phyloP scores from a whole-genome alignment of 1,284 basidiomycete genomes.

The Papiliotrema laurentii region DNA sequence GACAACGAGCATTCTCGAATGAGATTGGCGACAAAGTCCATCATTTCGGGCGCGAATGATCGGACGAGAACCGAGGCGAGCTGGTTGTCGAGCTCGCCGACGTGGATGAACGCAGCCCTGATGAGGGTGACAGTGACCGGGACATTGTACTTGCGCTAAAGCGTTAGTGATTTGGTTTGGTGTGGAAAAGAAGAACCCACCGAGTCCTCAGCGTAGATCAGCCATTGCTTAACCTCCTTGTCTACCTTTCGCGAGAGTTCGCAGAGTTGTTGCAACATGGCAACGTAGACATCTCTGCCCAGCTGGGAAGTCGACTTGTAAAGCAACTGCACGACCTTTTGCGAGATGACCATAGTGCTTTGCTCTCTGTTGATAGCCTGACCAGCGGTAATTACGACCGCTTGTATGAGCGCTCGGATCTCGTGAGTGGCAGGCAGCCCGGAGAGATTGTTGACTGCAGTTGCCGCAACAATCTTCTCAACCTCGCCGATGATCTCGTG shows the following conservation, averaged over 20 bases:
- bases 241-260: conserved; percentile 85
- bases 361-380: conserved; percentile 75
- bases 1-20: conserved; percentile 80
- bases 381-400: conserved; percentile 71
- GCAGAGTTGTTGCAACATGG: conserved; percentile 83
- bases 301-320: conserved; percentile 80
- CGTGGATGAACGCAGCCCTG: conserved; percentile 73
- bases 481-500: conserved; percentile 69
- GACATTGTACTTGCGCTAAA: conserved; percentile 89
- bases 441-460: conserved; percentile 60
- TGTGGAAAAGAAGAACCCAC: conserved; percentile 50
- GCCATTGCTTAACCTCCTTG: conserved; percentile 95
- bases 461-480: conserved; percentile 68
- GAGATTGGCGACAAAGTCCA: conserved; percentile 78
- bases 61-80: conserved; percentile 76
- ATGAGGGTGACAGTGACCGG: conserved; percentile 87
- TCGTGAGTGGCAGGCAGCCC: conserved; percentile 77
- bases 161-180: conserved; percentile 2
- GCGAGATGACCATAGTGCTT: conserved; percentile 86
- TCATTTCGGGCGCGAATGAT: conserved; percentile 69
- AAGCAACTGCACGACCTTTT: conserved; percentile 56
- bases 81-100: conserved; percentile 80
- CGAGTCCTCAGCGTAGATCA: conserved; percentile 94
- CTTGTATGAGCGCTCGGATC: conserved; percentile 73
- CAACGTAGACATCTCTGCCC: conserved; percentile 85